A percentile compares a stretch with the other conserved stretches of the same genome.
Evolutionary conservation across 2,329 filamentous ascomycete genomes (phyloP).

Genomic region (Hypoxylon sp.): DNA sequence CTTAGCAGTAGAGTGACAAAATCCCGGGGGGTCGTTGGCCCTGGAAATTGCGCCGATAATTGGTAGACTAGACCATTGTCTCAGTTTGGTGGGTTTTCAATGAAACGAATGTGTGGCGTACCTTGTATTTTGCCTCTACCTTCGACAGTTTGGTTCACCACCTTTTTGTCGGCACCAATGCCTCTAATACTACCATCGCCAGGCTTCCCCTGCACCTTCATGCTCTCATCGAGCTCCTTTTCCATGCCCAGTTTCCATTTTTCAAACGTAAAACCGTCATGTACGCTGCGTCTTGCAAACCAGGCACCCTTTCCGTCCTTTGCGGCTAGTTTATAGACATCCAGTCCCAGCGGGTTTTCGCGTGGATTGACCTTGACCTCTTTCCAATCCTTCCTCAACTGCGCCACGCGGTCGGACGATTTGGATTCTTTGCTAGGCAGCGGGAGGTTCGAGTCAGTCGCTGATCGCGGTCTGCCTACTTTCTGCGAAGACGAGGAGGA

Average conservation of each 20-base stretch:
- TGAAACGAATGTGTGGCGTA: slow-evolving; percentile 52
- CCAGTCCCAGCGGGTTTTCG: slow-evolving; percentile 82
- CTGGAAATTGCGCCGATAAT: slow-evolving; percentile 90
- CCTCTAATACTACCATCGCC: slow-evolving; percentile 85
- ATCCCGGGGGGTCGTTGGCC: slow-evolving; percentile 88
- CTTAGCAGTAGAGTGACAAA: slow-evolving; percentile 86
- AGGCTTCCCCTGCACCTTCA: slow-evolving; percentile 78
- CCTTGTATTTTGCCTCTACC: slow-evolving; percentile 75
- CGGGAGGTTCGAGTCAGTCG: slow-evolving; percentile 68
- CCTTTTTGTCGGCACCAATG: slow-evolving; percentile 82
- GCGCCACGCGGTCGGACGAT: slow-evolving; percentile 66
- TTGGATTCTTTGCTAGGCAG: slow-evolving; percentile 62
- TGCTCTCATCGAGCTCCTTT: slow-evolving; percentile 83
- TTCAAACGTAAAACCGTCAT: slow-evolving; percentile 82
- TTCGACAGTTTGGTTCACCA: slow-evolving; percentile 74
- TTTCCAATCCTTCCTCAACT: slow-evolving; percentile 89
- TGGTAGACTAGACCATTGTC: slow-evolving; percentile 75
- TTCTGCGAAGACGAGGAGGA: slow-evolving; percentile 60
- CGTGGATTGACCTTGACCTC: slow-evolving; percentile 79
- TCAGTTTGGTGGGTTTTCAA: slow-evolving; percentile 24
- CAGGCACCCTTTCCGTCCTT: slow-evolving; percentile 89
- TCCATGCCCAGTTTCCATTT: slow-evolving; percentile 84
- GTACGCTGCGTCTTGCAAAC: slow-evolving; percentile 89
- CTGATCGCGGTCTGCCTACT: slow-evolving; percentile 66
- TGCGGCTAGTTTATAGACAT: slow-evolving; percentile 83